Evolutionary conservation across 805 yeast genomes (phyloP).

Genomic region (Lipomyces yamadae): DNA sequence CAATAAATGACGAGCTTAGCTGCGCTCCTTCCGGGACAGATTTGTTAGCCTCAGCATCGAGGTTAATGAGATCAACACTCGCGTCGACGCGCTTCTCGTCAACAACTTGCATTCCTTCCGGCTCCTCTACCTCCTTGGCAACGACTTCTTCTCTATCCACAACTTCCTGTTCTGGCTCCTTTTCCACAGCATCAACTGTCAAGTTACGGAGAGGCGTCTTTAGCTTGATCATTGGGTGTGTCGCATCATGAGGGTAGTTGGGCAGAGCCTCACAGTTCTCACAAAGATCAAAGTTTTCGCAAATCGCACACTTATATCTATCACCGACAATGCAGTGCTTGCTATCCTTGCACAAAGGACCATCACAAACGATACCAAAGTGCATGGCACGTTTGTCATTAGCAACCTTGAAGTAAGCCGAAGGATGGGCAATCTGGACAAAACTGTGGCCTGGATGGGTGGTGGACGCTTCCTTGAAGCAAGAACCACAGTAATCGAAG

Average conservation of each 20-base stretch:
- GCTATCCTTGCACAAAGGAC: slow-evolving; percentile 39
- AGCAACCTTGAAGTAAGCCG: slow-evolving; percentile 14
- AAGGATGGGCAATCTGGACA: slow-evolving; percentile 25
- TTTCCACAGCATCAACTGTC: slow-evolving; percentile 19
- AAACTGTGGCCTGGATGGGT: slow-evolving; percentile 39
- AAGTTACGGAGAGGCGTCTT: slow-evolving; percentile 40
- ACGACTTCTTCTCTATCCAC: background rate
- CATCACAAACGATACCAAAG: slow-evolving; percentile 41
- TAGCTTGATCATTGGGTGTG: slow-evolving; percentile 42
- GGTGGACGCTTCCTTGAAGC: slow-evolving; percentile 39
- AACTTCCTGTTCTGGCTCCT: background rate
- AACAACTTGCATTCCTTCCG: slow-evolving; percentile 11
- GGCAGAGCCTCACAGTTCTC: slow-evolving; percentile 44
- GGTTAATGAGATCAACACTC: slow-evolving; percentile 8
- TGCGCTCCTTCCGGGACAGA: background rate
- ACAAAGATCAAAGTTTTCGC: slow-evolving; percentile 58
- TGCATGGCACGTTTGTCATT: slow-evolving; percentile 21
- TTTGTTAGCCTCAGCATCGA: background rate
- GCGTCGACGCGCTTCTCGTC: slow-evolving; percentile 9
- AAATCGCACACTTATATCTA: slow-evolving; percentile 55
- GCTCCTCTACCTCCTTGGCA: slow-evolving; percentile 3
- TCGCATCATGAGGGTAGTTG: slow-evolving; percentile 23
- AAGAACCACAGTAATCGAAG: slow-evolving; percentile 54
- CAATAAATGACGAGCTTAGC: slow-evolving; percentile 17
- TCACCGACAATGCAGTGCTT: slow-evolving; percentile 46